Evolutionary conservation across 495 filamentous ascomycete species (phyloP).

Genomic region (Hyaloscypha finlandica): DNA sequence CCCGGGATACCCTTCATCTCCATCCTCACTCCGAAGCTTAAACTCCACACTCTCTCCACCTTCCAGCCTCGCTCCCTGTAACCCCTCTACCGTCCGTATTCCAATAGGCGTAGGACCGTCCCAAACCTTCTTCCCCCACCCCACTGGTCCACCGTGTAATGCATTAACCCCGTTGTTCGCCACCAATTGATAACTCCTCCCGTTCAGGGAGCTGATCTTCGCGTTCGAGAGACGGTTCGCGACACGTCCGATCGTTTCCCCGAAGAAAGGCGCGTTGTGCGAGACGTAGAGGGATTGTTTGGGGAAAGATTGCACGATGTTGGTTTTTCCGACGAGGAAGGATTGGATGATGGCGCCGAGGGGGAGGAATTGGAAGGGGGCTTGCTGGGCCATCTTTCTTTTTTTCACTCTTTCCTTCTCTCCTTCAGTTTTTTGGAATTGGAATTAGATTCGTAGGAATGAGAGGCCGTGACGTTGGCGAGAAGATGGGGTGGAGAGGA

Average conservation of each 20-base stretch:
- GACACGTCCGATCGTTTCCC: conserved; percentile 89
- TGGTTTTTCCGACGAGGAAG: conserved; percentile 66
- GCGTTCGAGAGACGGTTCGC: conserved; percentile 84
- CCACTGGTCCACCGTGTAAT: conserved; percentile 77
- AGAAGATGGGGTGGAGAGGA: neutral
- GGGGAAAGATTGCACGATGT: conserved; percentile 88
- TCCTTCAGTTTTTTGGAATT: too few species aligned
- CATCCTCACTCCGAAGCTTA: conserved; percentile 69
- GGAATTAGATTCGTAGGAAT: neutral
- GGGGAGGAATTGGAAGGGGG: conserved; percentile 68
- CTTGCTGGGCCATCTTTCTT: conserved; percentile 23
- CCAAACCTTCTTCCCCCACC: conserved; percentile 86
- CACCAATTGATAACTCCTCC: conserved; percentile 63
- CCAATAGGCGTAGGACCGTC: conserved; percentile 69
- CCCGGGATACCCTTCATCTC: conserved; percentile 86
- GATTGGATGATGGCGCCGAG: conserved; percentile 88
- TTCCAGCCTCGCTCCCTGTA: conserved; percentile 52
- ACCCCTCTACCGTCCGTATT: conserved; percentile 43
- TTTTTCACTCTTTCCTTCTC: neutral
- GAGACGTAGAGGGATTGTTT: conserved; percentile 68
- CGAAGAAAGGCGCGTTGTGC: conserved; percentile 79
- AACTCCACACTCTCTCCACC: conserved; percentile 79
- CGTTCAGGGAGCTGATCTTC: conserved; percentile 71
- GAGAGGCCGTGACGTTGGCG: neutral
- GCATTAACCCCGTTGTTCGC: conserved; percentile 78